Evolutionary conservation across 2,329 filamentous ascomycete species (phyloP), one percentile per base, ranked within the genome.

Genomic region (Trichoderma asperellum): DNA sequence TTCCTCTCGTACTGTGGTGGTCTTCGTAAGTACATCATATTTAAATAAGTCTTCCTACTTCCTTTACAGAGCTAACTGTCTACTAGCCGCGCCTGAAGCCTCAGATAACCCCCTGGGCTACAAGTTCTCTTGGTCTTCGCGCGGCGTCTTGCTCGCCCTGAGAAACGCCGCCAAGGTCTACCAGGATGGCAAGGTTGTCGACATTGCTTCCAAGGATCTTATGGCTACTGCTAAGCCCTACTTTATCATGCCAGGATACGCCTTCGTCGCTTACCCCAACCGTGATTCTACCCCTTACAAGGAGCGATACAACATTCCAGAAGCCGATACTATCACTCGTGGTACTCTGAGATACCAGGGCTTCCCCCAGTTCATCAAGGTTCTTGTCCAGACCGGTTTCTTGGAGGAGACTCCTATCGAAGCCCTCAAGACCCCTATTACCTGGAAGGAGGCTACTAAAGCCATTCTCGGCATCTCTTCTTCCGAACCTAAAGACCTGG

Each of bases 241-340:
- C 86, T 89, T 87, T 81, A 95, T 94, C 83, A 43, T 94, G 93
- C 83, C 35, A 53, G 68, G 93, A 70, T 97, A 90, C 80, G 90
- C 91, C 63, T 95, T 97, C 75, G 94, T 97, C 74, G 93, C 91
- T 53, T 98, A 98, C 83, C 92, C 92, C 69, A 98, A 98, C 88
- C 87, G 94, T 75, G 94, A 98, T 82, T 94, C 90, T 24, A 96
- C 92, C 18, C 86, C 88, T 10, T 98, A 96, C 88, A 90, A 89
- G 78, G 91, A 97, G 85, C 89, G 92, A 72, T 97, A 97, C 87
- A 83, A 88, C 81, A 97, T 97, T 77, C 94, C 94, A 63, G 95
- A 98, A 84, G 93, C 93, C 16, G 92, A 97, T 81, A 97, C 92
- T 63, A 88, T 97, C 76, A 85, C 97, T 79, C 88, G 93, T 63